A percentile compares a stretch with the other conserved stretches of the same genome.
Conservation (phyloP, 352 stramenopile species). For the Aphanomyces invadans region DNA sequence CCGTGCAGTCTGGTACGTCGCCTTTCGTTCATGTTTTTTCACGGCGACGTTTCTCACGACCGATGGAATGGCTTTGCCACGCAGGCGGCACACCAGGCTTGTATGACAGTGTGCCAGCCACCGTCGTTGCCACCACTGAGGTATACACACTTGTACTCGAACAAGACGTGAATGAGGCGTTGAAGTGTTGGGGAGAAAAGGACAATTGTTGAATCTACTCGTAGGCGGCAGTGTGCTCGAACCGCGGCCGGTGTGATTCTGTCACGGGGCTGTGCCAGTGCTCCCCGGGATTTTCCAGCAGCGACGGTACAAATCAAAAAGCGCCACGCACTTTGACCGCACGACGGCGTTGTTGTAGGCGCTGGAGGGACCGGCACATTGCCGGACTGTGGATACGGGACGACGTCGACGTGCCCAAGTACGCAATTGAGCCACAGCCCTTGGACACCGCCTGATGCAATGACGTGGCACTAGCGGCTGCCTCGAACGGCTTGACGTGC, state of each 20-base stretch:
- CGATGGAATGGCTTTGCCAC: conserved; percentile 43
- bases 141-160: background rate
- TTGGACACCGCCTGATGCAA: conserved; percentile 26
- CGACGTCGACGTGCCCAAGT: conserved; percentile 33
- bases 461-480: conserved; percentile 31
- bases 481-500: conserved; percentile 27
- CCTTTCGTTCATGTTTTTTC: conserved; percentile 35
- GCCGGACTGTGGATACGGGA: conserved; percentile 46
- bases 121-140: conserved; percentile 10
- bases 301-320: conserved; percentile 40
- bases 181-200: background rate
- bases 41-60: conserved; percentile 41
- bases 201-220: conserved; percentile 25
- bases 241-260: conserved; percentile 42
- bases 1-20: conserved; percentile 31
- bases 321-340: conserved; percentile 2
- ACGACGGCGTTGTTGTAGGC: conserved; percentile 24
- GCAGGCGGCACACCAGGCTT: background rate
- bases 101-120: background rate
- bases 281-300: conserved; percentile 25
- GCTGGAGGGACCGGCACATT: conserved; percentile 31
- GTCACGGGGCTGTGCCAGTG: conserved; percentile 6
- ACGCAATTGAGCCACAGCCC: background rate
- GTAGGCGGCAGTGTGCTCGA: conserved; percentile 36
- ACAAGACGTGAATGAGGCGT: background rate